Evolutionary conservation across 225 moss, liverwort and hornwort species (phyloP).

Genomic region (Sphagnum contortum): DNA sequence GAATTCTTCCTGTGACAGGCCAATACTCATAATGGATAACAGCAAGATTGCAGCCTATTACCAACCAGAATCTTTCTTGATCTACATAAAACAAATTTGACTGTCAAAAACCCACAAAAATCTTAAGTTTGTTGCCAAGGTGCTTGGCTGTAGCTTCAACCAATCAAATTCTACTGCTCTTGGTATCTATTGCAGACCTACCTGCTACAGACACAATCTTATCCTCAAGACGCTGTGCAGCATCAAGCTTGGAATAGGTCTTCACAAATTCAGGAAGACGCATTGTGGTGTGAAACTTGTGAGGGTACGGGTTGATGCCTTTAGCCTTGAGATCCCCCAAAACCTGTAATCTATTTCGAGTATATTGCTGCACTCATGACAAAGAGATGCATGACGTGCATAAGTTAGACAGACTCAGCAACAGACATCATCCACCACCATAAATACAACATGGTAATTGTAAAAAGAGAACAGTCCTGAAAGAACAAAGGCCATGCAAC

Average conservation of each 20-base stretch:
- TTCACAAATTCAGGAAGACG: constrained; percentile 44
- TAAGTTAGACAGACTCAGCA: background rate
- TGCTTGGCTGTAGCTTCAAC: background rate
- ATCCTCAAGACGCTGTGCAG: constrained; percentile 36
- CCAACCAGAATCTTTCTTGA: too few relatives aligned
- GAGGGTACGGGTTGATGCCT: constrained; percentile 64
- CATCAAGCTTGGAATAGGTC: constrained; percentile 29
- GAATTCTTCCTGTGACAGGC: constrained; percentile 52
- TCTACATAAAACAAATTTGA: too few relatives aligned
- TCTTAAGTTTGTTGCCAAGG: background rate
- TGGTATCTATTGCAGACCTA: background rate
- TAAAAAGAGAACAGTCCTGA: background rate
- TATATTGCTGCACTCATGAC: constrained; percentile 45
- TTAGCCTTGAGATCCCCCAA: constrained; percentile 61
- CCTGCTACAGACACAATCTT: constrained; percentile 50
- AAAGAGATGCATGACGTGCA: background rate
- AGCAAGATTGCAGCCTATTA: too few relatives aligned
- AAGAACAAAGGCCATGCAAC: background rate
- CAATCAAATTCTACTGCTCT: background rate
- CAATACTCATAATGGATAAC: background rate
- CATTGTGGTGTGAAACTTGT: constrained; percentile 58
- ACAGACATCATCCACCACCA: background rate
- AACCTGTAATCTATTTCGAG: constrained; percentile 52
- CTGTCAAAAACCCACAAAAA: background rate
- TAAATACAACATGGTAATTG: background rate